These are phyloP conservation scores for Sanghuangporus baumii DNA, from an alignment of 1,284 basidiomycete species.

Conservation along the genomic window DNA sequence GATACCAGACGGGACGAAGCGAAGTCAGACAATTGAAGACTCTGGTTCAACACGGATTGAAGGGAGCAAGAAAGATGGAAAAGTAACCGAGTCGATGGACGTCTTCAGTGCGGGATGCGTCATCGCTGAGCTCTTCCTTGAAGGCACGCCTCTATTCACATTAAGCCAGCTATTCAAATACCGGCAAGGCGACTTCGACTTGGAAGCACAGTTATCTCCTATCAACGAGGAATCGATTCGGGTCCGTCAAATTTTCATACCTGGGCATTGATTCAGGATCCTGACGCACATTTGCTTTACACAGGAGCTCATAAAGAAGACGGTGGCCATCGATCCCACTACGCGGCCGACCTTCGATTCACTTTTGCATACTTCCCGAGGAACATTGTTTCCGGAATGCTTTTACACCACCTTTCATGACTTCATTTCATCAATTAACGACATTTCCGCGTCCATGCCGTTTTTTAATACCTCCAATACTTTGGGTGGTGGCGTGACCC, in stretches of 20 bases:
- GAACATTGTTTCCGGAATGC: conserved; percentile 80
- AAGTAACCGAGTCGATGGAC: conserved; percentile 95
- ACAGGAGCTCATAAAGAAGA: conserved; percentile 81
- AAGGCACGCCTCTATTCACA: conserved; percentile 92
- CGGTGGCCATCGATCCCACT: conserved; percentile 81
- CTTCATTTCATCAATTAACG: conserved; percentile 79
- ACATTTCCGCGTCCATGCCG: conserved; percentile 45
- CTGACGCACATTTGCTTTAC: conserved; percentile 14
- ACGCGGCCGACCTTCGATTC: conserved; percentile 80
- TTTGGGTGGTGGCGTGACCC: conserved; percentile 27
- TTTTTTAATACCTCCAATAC: conserved; percentile 36
- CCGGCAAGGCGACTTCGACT: conserved; percentile 75
- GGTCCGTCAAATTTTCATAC: conserved; percentile 41
- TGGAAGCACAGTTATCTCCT: conserved; percentile 68
- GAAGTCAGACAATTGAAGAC: conserved; percentile 30
- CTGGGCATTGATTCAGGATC: conserved; percentile 21
- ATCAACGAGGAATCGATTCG: conserved; percentile 81
- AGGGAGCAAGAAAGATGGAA: conserved; percentile 56
- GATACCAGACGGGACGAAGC: conserved; percentile 42
- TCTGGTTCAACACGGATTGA: conserved; percentile 39
- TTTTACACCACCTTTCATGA: conserved; percentile 95
- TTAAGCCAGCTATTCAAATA: conserved; percentile 96
- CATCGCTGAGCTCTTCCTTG: conserved; percentile 92
- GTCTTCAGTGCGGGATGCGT: conserved; percentile 96
- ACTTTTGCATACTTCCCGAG: conserved; percentile 74